Base-by-base conservation (phyloP, 2,329 filamentous ascomycete genomes). In the Helotiales sp. region DNA sequence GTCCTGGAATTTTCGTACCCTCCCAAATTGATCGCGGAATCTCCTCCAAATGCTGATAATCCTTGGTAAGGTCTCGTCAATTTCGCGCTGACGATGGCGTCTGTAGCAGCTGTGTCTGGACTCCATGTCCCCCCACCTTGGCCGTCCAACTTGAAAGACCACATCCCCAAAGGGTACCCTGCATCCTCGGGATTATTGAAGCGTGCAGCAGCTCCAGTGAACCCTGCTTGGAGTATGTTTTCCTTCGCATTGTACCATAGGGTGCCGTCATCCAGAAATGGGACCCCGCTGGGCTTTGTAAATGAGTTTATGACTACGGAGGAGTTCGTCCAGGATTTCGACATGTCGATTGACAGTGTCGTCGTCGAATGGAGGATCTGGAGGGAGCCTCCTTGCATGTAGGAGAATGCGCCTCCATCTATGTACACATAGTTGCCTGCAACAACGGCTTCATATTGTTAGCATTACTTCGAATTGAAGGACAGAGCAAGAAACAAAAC, bases 351-450 rank as follows among this genome's bases (percentile, higher is more conserved):
- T 6, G 66, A 65, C 8, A 68, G 40, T 2, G 68, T 71, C 5
- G 63, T 58, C 6, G 52, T 64, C 24, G 61, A 57, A 61, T 58
- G 32, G 11, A 59, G 10, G 32, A 54, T 58, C 63, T 61, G 43
- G n/a, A 57, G 57, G 37, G 37, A 52, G 3, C 63, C 63, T 32
- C 34, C 63, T 8, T 34, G 57, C 15, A 15, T 2, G 30, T 65
- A 61, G 1, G 61, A 70, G 34, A 66, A 66, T 34, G 69, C 68
- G 8, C 68, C 70, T 26, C 70, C 70, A 49, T 70, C 64, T 15
- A 71, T 67, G 30, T 70, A 71, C 5, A 71, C 52, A 67, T 54
- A 69, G 32, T 71, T 65, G 11, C 61, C 69, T 2, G 64, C 61
- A 17, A 71, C 65, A 10, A 65, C 54, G 22, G 67, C 69, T 71